Conservation (phyloP, 805 yeast genomes). For the Komagataella populi region DNA sequence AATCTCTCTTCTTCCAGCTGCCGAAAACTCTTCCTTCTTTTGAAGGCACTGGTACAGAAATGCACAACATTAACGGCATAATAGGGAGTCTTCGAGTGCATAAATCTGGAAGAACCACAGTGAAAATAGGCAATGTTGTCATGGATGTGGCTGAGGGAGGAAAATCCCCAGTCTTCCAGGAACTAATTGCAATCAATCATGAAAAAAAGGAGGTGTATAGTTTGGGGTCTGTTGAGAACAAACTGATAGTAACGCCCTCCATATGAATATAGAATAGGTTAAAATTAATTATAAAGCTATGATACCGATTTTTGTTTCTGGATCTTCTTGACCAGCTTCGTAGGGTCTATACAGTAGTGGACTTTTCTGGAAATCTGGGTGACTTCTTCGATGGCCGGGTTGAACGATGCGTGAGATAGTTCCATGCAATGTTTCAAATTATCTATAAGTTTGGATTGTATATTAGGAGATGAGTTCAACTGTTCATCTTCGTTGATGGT, state of each 20-base stretch:
- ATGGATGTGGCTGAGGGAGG: slow-evolving; percentile 67
- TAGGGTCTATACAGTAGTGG: slow-evolving; percentile 49
- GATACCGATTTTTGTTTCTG: slow-evolving; percentile 4
- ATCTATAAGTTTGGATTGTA: slow-evolving; percentile 19
- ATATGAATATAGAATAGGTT: slow-evolving; percentile 8
- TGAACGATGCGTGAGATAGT: slow-evolving; percentile 24
- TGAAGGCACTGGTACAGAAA: slow-evolving; percentile 4
- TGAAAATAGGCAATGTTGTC: slow-evolving; percentile 56
- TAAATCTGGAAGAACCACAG: slow-evolving; percentile 69
- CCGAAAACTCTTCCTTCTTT: slow-evolving; percentile 16
- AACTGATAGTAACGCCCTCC: slow-evolving; percentile 47
- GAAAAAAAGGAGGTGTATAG: slow-evolving; percentile 27
- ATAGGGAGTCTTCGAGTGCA: slow-evolving; percentile 69
- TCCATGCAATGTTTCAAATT: slow-evolving; percentile 36
- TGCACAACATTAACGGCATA: slow-evolving; percentile 30
- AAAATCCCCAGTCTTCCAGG: slow-evolving; percentile 57
- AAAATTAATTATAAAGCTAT: background rate
- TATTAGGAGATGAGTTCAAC: too few relatives aligned
- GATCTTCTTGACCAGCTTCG: slow-evolving; percentile 13
- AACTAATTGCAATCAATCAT: slow-evolving; percentile 33
- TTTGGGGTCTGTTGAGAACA: slow-evolving; percentile 42
- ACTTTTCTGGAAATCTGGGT: slow-evolving; percentile 49
- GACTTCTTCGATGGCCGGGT: slow-evolving; percentile 48
- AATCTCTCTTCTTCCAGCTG: slow-evolving; percentile 15
- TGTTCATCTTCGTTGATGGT: slow-evolving; percentile 3